Base-by-base conservation (phyloP, 2,329 filamentous ascomycete species). In the Passalora sequoiae region DNA sequence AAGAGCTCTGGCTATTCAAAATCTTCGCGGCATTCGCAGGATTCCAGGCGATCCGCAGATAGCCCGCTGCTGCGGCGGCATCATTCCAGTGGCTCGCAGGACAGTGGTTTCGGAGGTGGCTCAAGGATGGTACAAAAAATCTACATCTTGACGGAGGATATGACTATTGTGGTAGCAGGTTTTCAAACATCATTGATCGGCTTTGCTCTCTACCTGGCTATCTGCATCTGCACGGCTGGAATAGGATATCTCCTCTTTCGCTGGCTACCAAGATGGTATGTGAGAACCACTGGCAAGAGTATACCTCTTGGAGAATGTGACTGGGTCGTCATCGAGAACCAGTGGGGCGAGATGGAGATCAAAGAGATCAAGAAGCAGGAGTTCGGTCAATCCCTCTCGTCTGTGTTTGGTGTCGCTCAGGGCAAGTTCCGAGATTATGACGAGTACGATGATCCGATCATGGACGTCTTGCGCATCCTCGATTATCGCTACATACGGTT, bases 301-400 rank as follows among this genome's bases (percentile, higher is more conserved):
- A 78, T 78, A 12, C 73, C 86, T 2, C 71, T 98, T 21, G 75
- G 76, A 41, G 78, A 85, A 42, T 92, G 87, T 59, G 76, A 86
- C 47, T 98, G 94, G 92, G 83, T 95, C 31, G 89, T 94, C 20
- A 78, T 97, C 51, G 92, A 96, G 76, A 96, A 98, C 60, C 89
- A 97, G 75, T 97, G 92, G 91, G 85, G 86, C 38, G 91, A 97
- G 65, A 85, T 97, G 65, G 74, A 77, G 9, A 78, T 92, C n/a
- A 78, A 94, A 58, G 61, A 80, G 38, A 75, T 97, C 9, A 73
- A 74, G 45, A 71, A 65, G 35, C 69, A 80, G 53, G 63, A 62
- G 6, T 84, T 83, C 59, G 79, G 75, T 6, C 74, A 77, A 44
- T 72, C 77, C n/a, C 65, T 84, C 29, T 83, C 80, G 2, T 80